phyloP scores from a whole-genome alignment of 371 early-diverging fungal genomes.

The Gilbertella persicaria region DNA sequence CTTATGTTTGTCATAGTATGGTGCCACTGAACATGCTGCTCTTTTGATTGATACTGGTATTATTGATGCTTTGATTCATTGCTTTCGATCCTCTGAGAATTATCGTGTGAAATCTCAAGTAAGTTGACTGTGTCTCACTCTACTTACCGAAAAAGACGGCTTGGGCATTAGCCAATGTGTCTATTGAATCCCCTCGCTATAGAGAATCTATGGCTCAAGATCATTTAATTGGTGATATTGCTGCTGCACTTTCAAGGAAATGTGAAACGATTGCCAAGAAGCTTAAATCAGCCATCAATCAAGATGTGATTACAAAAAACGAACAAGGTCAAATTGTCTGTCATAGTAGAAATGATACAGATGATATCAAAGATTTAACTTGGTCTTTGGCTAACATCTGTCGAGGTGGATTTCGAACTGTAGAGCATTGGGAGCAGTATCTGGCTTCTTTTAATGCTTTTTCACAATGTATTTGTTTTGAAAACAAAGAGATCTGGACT shows the following conservation, averaged over 20 bases:
- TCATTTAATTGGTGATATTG: conserved; percentile 13
- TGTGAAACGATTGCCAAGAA: conserved; percentile 11
- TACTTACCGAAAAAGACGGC: conserved; percentile 13
- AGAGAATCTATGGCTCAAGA: conserved; percentile 20
- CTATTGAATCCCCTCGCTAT: conserved; percentile 21
- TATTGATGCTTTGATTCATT: conserved; percentile 23
- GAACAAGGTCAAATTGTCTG: conserved; percentile 4
- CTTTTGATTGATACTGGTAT: conserved; percentile 36
- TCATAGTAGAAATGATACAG: conserved; percentile 3
- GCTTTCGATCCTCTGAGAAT: conserved; percentile 13
- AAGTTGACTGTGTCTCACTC: neutral
- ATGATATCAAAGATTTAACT: conserved; percentile 22
- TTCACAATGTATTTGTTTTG: conserved; percentile 32
- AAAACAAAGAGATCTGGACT: conserved; percentile 34
- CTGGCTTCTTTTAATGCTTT: conserved; percentile 39
- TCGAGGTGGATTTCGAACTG: conserved; percentile 24
- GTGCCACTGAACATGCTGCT: conserved; percentile 33
- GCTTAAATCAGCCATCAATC: conserved; percentile 5
- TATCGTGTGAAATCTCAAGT: conserved; percentile 20
- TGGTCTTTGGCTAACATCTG: conserved; percentile 30
- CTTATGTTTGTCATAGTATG: conserved; percentile 28
- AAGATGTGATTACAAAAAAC: neutral
- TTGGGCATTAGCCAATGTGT: conserved; percentile 30
- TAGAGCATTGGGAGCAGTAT: conserved; percentile 25
- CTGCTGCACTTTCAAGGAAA: conserved; percentile 4